These are phyloP conservation scores for Colletotrichum orchidophilum DNA, from an alignment of 2,329 filamentous ascomycete genomes.

Conservation along the genomic window DNA sequence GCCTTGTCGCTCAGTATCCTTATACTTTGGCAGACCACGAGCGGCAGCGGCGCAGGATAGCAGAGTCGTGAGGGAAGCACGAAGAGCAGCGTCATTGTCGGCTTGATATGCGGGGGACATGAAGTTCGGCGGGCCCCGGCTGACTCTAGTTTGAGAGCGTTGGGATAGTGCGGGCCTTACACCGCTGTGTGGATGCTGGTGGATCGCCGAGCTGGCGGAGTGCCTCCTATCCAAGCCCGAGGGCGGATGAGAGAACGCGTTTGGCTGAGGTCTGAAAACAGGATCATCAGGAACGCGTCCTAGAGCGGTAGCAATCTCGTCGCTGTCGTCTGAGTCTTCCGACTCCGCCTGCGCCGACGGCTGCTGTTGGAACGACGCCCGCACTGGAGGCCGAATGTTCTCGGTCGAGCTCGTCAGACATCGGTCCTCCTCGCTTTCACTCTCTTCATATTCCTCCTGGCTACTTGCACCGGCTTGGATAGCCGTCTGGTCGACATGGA, in stretches of 20 bases:
- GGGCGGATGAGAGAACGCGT: conserved; percentile 89
- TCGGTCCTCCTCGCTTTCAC: conserved; percentile 86
- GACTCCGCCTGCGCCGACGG: conserved; percentile 51
- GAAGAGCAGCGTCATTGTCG: conserved; percentile 91
- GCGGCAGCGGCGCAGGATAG: conserved; percentile 95
- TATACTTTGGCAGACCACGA: conserved; percentile 77
- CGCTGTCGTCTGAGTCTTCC: conserved; percentile 62
- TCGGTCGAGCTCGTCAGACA: conserved; percentile 68
- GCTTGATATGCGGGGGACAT: conserved; percentile 80
- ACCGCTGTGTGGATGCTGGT: conserved; percentile 59
- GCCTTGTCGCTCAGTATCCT: conserved; percentile 48
- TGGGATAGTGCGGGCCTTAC: conserved; percentile 60
- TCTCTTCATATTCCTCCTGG: conserved; percentile 95
- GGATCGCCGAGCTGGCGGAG: conserved; percentile 59
- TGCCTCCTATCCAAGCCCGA: conserved; percentile 58
- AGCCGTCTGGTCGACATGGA: conserved; percentile 50
- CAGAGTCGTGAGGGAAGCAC: conserved; percentile 92
- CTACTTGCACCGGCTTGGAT: conserved; percentile 70
- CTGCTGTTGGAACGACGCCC: conserved; percentile 41
- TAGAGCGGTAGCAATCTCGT: conserved; percentile 85
- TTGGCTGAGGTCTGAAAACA: conserved; percentile 85
- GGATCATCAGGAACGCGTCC: conserved; percentile 65
- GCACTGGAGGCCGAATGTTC: conserved; percentile 49
- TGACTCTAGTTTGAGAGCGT: conserved; percentile 56
- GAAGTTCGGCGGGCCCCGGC: conserved; percentile 65